phyloP scores from a whole-genome alignment of 2,329 filamentous ascomycete species.

The Aspergillus candidus region DNA sequence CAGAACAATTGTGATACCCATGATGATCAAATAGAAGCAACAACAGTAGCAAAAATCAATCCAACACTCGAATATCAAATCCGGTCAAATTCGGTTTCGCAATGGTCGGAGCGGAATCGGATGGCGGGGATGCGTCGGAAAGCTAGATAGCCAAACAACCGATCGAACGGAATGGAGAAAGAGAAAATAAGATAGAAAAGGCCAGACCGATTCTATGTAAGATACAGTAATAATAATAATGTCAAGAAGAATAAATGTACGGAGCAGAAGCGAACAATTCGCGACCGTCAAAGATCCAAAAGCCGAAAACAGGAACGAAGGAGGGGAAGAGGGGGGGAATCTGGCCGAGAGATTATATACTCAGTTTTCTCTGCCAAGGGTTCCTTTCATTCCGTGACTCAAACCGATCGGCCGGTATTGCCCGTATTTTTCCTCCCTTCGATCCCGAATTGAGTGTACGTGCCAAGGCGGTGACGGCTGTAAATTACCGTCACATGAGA shows the following conservation, averaged over 20 bases:
- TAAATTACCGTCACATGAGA: background rate
- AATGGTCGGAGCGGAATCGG: no score
- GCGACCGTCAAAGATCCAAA: constrained; percentile 25
- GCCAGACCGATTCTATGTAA: no score
- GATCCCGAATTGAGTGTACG: background rate
- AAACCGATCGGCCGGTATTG: constrained; percentile 3
- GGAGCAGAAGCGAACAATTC: constrained; percentile 23
- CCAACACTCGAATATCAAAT: no score
- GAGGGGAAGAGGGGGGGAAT: constrained; percentile 6
- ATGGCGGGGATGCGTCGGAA: background rate
- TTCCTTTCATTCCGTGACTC: constrained; percentile 7
- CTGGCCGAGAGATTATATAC: constrained; percentile 16
- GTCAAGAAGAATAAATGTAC: constrained; percentile 11
- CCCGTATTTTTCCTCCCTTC: background rate
- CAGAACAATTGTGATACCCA: constrained; percentile 40
- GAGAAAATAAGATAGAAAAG: background rate
- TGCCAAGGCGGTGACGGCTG: no score
- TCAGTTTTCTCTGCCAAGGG: background rate
- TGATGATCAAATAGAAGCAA: constrained; percentile 7
- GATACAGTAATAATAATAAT: no score
- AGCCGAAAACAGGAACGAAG: constrained; percentile 19
- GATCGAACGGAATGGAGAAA: background rate
- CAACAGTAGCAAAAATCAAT: no score
- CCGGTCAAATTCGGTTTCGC: no score
- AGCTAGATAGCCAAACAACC: background rate